phyloP scores from a whole-genome alignment of 1,284 basidiomycete genomes.

The Leccinum fallax region DNA sequence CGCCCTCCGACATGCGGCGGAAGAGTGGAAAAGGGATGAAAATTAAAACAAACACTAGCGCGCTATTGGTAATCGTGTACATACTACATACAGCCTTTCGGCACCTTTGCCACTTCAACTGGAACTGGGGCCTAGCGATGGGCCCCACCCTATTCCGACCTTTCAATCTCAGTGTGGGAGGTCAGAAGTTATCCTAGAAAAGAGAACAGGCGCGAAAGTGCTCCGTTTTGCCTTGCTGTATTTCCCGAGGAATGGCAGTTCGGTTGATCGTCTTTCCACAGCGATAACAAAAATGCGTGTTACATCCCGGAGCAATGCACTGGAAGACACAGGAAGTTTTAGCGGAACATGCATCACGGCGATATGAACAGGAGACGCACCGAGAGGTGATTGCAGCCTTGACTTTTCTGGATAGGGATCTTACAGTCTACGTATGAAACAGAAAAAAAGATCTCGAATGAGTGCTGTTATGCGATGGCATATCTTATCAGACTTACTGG shows the following conservation, averaged over 20 bases:
- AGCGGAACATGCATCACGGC: neutral
- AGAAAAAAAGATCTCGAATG: neutral
- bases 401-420: conserved; percentile 57
- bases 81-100: too few species aligned
- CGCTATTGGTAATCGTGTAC: neutral
- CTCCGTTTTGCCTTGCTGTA: conserved; percentile 42
- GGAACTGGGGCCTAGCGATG: neutral
- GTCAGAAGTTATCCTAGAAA: conserved; percentile 18
- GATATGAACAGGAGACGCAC: conserved; percentile 37
- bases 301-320: conserved; percentile 61
- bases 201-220: conserved; percentile 51
- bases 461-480: neutral
- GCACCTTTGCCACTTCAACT: neutral
- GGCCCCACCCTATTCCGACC: neutral
- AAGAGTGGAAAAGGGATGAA: neutral
- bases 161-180: neutral
- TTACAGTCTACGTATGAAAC: conserved; percentile 47
- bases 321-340: conserved; percentile 22
- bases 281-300: conserved; percentile 63
- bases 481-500: conserved; percentile 40
- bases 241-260: conserved; percentile 46
- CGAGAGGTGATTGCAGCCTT: conserved; percentile 68
- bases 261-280: conserved; percentile 55
- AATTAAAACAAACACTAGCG: neutral
- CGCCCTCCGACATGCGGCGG: neutral